phyloP scores from a whole-genome alignment of 768 basidiomycete genomes.

The Rhizopogon vulgaris region DNA sequence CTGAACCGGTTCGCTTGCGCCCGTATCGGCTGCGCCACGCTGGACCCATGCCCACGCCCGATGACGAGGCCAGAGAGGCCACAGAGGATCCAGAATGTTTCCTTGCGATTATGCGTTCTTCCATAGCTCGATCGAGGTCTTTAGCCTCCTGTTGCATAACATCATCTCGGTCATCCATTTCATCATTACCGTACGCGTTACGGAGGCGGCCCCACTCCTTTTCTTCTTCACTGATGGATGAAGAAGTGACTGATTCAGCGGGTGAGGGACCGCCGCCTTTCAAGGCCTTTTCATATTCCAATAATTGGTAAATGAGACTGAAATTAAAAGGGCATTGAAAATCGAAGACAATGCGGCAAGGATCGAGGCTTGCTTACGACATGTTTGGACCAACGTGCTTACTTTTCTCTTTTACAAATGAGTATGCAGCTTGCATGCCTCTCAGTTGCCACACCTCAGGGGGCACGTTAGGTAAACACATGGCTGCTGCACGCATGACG shows the following conservation, averaged over 20 bases:
- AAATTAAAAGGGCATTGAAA: conserved; percentile 14
- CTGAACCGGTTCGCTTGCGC: conserved; percentile 68
- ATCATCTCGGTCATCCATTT: conserved; percentile 44
- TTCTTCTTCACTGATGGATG: conserved; percentile 54
- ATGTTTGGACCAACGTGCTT: conserved; percentile 89
- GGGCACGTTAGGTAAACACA: conserved; percentile 57
- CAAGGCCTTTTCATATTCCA: conserved; percentile 82
- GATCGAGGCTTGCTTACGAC: conserved; percentile 57
- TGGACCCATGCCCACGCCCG: conserved; percentile 57
- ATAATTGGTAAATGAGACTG: conserved; percentile 88
- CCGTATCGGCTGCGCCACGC: conserved; percentile 63
- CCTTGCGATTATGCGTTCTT: conserved; percentile 71
- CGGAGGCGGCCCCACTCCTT: conserved; percentile 79
- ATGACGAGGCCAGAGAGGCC: conserved; percentile 49
- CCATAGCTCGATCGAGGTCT: conserved; percentile 83
- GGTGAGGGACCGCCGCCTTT: conserved; percentile 45
- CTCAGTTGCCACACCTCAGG: conserved; percentile 72
- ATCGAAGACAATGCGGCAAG: conserved; percentile 16
- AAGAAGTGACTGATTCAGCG: conserved; percentile 48
- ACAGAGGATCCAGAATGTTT: conserved; percentile 65
- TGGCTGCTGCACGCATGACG: conserved; percentile 88
- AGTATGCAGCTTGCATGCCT: conserved; percentile 87
- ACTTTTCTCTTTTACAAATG: conserved; percentile 86
- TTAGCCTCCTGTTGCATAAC: conserved; percentile 72
- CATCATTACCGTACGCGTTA: conserved; percentile 39